Evolutionary conservation across 441 rosid species (phyloP), one percentile per base, ranked within the genome.

Genomic region (Populus hybrid): DNA sequence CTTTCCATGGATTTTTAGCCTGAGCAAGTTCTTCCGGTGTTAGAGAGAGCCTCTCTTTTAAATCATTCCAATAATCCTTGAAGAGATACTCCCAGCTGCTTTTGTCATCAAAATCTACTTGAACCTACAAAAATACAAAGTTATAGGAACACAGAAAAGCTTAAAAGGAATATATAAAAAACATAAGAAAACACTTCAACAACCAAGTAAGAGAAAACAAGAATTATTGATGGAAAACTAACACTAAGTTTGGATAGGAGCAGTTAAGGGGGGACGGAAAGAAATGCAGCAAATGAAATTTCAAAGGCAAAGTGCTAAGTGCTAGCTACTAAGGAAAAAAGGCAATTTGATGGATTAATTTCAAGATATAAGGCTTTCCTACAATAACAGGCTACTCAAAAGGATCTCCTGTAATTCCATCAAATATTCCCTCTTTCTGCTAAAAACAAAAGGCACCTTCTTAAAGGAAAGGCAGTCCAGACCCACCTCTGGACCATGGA

Each of bases 1-100:
- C 94, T 85, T 91, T 92, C 85, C 85, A 86, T 40, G 95, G 94
- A 80, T 86, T 89, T 84, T 87, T 91, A 32, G 99, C 94, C 72
- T 75, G 86, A 79, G 86, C 82, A 72, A 95, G 75, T 76, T 93
- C 99, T 79, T 90, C 95, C 42, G 83, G 68, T 75, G 91, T 92
- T 80, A 95, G 72, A 70, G 93, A 91, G 61, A 92, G 81, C 79
- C 82, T 86, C 75, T 67, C 87, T 84, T 95, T 95, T 76, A 95
- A 83, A 84, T 87, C 93, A 76, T 83, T 83, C 92, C 95, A 95
- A 79, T 95, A 95, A 86, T 93, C 99, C 89, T 93, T 95, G 85
- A 95, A 95, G 75, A 95, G 96, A 88, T 83, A 93, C 86, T 92
- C 97, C 94, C 94, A 93, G 88, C 95, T 93, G 84, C 82, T 88